Evolutionary conservation across 2,329 filamentous ascomycete genomes (phyloP), one percentile per base, ranked within the genome.

Genomic region (Sporothrix dimorphospora): DNA sequence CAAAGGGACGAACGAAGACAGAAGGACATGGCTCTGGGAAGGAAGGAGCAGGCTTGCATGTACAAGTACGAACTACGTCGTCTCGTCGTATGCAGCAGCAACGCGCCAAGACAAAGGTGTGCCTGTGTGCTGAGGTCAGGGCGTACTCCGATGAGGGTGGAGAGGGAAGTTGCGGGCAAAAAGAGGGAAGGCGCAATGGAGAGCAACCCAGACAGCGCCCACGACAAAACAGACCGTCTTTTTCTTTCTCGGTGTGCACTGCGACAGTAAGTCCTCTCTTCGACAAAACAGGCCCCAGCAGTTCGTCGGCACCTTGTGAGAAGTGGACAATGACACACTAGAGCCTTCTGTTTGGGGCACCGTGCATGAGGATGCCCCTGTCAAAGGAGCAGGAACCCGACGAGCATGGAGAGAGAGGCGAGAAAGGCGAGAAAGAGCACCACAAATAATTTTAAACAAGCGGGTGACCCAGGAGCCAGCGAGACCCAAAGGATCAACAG

Each of bases 21-120:
- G n/a, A n/a, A n/a, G 55, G 59, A 63, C 59, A 45, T 63, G 38
- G 59, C 59, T 45, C 21, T 65, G 38, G 57, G n/a, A 65, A 65
- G 21, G 21, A 65, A 11, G 38, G 12, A 65, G 11, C 34, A 63
- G 59, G 19, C 59, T 8, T 42, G 47, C 30, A 19, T 19, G 11
- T n/a, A n/a, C n/a, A n/a, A n/a, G n/a, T n/a, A n/a, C n/a, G n/a
- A n/a, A n/a, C n/a, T n/a, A n/a, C n/a, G n/a, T n/a, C n/a, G n/a
- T n/a, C n/a, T n/a, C n/a, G n/a, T n/a, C n/a, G n/a, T 19, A 40
- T 61, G 30, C 59, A 59, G 59, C 47, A 24, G 38, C n/a, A 45
- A 12, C 51, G 12, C 59, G 59, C 59, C 59, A 63, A 63, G 59
- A 24, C 12, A 65, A 27, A 63, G 34, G 38, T 63, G 21, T 65